Conservation (phyloP, 2,329 filamentous ascomycete genomes). For the Xylariaceae sp. region DNA sequence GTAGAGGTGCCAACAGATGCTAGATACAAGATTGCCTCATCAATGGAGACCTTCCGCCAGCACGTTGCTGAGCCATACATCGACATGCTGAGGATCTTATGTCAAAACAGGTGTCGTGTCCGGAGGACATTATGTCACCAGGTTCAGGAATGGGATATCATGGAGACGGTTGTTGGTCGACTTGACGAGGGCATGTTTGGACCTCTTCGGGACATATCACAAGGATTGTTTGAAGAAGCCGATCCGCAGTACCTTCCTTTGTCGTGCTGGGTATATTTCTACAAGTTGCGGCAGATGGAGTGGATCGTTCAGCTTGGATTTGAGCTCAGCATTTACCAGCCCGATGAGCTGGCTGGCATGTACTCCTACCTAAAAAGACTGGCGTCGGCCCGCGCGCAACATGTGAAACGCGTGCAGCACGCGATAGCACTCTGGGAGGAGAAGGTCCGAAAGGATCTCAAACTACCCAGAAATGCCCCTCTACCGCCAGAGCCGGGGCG, state of each 20-base stretch:
- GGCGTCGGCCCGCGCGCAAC: slow-evolving; percentile 59
- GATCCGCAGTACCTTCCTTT: slow-evolving; percentile 63
- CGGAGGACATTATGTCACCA: slow-evolving; percentile 85
- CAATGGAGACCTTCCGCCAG: slow-evolving; percentile 65
- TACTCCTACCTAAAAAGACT: slow-evolving; percentile 85
- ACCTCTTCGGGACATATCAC: slow-evolving; percentile 55
- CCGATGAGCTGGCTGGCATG: slow-evolving; percentile 79
- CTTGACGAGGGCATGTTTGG: slow-evolving; percentile 63
- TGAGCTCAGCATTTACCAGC: slow-evolving; percentile 83
- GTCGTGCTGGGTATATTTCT: slow-evolving; percentile 82
- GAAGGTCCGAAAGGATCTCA: slow-evolving; percentile 3
- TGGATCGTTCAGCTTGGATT: slow-evolving; percentile 88
- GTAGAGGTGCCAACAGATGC: slow-evolving; percentile 70
- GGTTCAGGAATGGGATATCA: slow-evolving; percentile 73
- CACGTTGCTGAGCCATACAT: slow-evolving; percentile 66
- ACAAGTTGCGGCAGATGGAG: slow-evolving; percentile 85
- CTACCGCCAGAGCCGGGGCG: slow-evolving; percentile 32
- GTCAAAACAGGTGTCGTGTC: slow-evolving; percentile 84
- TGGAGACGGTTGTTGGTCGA: slow-evolving; percentile 77
- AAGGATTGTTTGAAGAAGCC: slow-evolving; percentile 37
- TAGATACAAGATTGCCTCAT: slow-evolving; percentile 64
- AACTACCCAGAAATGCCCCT: slow-evolving; percentile 10
- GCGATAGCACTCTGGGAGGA: slow-evolving; percentile 39
- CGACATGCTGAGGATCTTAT: slow-evolving; percentile 76
- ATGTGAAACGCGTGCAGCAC: slow-evolving; percentile 67